Base-by-base conservation (phyloP, 306 rosid species). In the Dalbergia cochinchinensis region DNA sequence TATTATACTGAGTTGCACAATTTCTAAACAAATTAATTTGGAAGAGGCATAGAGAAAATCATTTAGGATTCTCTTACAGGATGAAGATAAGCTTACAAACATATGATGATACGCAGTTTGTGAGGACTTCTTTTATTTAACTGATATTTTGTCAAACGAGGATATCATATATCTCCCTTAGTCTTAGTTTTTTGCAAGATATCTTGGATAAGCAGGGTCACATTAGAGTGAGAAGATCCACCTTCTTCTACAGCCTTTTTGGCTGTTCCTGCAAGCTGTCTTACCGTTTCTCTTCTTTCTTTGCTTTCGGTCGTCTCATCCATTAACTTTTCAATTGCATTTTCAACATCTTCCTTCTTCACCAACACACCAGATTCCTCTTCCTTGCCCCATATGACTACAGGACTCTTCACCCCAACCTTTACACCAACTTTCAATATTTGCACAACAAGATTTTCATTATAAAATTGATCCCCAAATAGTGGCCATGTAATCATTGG, bases 401-500 rank as follows among this genome's bases (percentile, higher is more conserved):
- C 77, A 4, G 83, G 80, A 1, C 31, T 20, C 45, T 83, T 85
- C 8, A 62, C 90, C 4, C 96, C 93, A 7, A 91, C 78, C 51
- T 77, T 65, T 57, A 91, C 88, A 12, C 91, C 93, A 14, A 83
- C 74, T 77, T 53, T 84, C 62, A 91, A 8, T 15, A 91, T 34
- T 16, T 87, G 85, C 5, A 91, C 85, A 5, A 86, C 73, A 3
- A 89, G 13, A 11, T 78, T 89, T 72, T 91, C 89, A 55, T 91
- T 91, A 2, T 80, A 77, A 60, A 89, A 91, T 6, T 91, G 93
- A 73, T 91, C 96, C 0, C 86, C 83, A 62, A 80, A 84, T 10
- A 87, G 48, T 11, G 96, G 96, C 89, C 93, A 91, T 2, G 81
- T 86, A 41, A 91, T 69, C 88, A 91, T 78, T 48, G 96, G 93